Evolutionary conservation across 1,284 basidiomycete species (phyloP), one percentile per base, ranked within the genome.

Genomic region (Cryptococcus sp.): DNA sequence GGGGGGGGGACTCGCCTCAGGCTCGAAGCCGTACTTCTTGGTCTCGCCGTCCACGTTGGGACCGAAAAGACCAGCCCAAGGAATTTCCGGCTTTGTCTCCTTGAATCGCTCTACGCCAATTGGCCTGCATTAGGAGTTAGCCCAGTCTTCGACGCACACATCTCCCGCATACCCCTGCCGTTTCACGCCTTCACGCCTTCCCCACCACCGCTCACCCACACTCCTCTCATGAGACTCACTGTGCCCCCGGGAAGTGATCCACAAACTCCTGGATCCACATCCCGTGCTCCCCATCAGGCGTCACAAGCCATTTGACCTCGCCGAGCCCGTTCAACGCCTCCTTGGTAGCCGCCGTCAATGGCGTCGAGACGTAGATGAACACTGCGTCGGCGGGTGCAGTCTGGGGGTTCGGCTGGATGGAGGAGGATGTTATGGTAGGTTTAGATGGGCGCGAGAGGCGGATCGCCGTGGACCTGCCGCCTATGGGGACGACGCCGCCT

Each of bases 351-450:
- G 81, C 77, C 47, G 86, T 84, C 52, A 91, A 78, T 0, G 89
- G 88, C 3, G 90, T 90, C 1, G 89, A 93, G 1, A 90, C 91
- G 35, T 95, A 80, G 1, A 96, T 80, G 85, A 91, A 94, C 23
- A 96, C 84, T 4, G 83, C 85, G 18, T 86, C 85, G 33, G 52
- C 56, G 4, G 51, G 35, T 4, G 52, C 53, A 15, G 50, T 23
- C 39, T 54, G 53, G 43, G 59, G 59, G 24, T 46, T 37, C 11
- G 59, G 59, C 36, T 61, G 59, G 36, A 61, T 61, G 35, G 53
- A 49, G 16, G 20, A 21, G 5, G 46, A 46, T 2, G 52, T 52
- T 24, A 61, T 43, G 18, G 56, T 54, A n/a, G 55, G 58, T 39
- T 53, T 60, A n/a, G 56, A 37, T 15, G 56, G 42, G 53, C 83